Percentiles rank a stretch among this genome's conserved stretches.
Evolutionary conservation across 148 eudicot genomes (phyloP).

Genomic region (Nepenthes mirabilis): DNA sequence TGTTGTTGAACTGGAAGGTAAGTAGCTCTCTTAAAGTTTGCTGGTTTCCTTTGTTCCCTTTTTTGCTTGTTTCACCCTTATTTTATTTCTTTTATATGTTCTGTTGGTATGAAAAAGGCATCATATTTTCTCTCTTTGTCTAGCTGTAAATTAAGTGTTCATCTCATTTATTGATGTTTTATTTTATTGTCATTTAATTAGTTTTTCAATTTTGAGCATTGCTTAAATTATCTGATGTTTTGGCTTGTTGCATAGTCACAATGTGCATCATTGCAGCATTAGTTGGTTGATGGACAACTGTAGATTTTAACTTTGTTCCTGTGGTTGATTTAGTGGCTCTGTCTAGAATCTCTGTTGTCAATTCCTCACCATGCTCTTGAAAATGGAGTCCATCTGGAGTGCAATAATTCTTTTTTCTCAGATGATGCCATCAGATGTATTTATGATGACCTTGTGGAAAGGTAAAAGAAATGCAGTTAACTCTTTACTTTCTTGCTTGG

Average conservation of each 20-base stretch:
- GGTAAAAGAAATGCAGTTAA: slow-evolving; percentile 31
- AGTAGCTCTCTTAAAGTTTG: neutral
- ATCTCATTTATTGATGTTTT: too few relatives aligned
- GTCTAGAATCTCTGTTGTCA: slow-evolving; percentile 68
- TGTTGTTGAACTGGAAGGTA: slow-evolving; percentile 85
- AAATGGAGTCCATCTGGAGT: slow-evolving; percentile 31
- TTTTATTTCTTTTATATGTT: neutral
- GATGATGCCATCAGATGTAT: slow-evolving; percentile 32
- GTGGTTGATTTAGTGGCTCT: slow-evolving; percentile 53
- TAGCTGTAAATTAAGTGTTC: too few relatives aligned
- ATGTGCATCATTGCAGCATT: neutral
- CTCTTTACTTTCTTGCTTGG: neutral
- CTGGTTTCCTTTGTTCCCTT: neutral
- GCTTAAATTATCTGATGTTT: too few relatives aligned
- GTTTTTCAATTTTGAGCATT: too few relatives aligned
- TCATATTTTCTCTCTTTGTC: neutral
- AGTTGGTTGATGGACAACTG: neutral
- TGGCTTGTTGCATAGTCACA: too few relatives aligned
- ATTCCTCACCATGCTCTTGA: slow-evolving; percentile 38
- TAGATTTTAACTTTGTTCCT: slow-evolving; percentile 4
- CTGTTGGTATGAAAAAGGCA: neutral
- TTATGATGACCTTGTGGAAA: slow-evolving; percentile 72
- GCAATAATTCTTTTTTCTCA: slow-evolving; percentile 35
- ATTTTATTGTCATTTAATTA: too few relatives aligned
- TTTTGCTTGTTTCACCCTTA: slow-evolving; percentile 1